These are phyloP conservation scores for Phytophthora citrophthora DNA, from an alignment of 352 stramenopile species.

Conservation along the genomic window DNA sequence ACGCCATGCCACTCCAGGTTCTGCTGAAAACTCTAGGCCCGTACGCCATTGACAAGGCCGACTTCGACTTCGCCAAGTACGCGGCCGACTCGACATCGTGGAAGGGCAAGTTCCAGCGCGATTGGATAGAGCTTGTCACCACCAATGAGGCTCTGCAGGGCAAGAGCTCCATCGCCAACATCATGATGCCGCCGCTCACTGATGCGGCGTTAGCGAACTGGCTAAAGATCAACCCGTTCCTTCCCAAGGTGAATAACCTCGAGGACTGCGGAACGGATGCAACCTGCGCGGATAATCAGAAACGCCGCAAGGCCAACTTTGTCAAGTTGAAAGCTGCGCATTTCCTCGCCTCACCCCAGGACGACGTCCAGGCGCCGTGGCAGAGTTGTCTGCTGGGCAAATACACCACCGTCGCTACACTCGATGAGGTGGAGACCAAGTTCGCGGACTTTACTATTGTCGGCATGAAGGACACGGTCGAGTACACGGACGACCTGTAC, in stretches of 20 bases:
- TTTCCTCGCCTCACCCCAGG: constrained; percentile 55
- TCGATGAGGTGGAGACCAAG: constrained; percentile 39
- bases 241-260: constrained; percentile 49
- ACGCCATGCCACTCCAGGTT: constrained; percentile 39
- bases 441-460: constrained; percentile 38
- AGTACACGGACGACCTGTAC: constrained; percentile 48
- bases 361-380: constrained; percentile 50
- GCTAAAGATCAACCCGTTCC: constrained; percentile 41
- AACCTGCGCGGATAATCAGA: constrained; percentile 22
- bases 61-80: constrained; percentile 55
- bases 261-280: constrained; percentile 16
- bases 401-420: constrained; percentile 42
- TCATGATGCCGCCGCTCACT: constrained; percentile 31
- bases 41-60: constrained; percentile 36
- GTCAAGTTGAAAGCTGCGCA: constrained; percentile 45
- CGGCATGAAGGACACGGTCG: constrained; percentile 37
- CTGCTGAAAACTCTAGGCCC: constrained; percentile 43
- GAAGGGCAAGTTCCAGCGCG: constrained; percentile 48
- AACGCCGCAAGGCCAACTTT: constrained; percentile 51
- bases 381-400: constrained; percentile 43
- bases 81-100: constrained; percentile 20
- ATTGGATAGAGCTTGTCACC: no score
- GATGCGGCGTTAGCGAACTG: constrained; percentile 36
- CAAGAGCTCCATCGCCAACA: constrained; percentile 46
- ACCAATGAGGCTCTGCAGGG: constrained; percentile 12